Percentiles rank a stretch among this genome's conserved stretches.
These are phyloP conservation scores for Vicia villosa DNA, from an alignment of 306 rosid species.

Conservation along the genomic window DNA sequence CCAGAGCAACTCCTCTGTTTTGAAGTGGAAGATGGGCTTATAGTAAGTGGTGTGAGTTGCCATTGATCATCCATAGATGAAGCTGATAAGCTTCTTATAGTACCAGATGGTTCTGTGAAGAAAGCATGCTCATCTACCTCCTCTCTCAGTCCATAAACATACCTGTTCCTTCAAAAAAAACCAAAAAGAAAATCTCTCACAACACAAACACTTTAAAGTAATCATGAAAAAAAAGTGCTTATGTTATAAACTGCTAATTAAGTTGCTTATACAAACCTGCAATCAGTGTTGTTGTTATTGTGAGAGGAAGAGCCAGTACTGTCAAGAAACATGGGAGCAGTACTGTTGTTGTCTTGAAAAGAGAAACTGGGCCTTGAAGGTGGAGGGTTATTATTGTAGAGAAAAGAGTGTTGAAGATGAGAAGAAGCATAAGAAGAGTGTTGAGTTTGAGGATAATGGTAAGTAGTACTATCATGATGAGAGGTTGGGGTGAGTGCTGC, in stretches of 20 bases:
- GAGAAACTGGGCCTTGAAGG: conserved; percentile 47
- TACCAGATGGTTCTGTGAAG: conserved; percentile 87
- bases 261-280: conserved; percentile 53
- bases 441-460: conserved; percentile 28
- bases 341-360: conserved; percentile 58
- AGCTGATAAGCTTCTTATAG: conserved; percentile 70
- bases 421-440: conserved; percentile 30
- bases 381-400: conserved; percentile 37
- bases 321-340: conserved; percentile 63
- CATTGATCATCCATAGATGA: conserved; percentile 76
- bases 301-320: conserved; percentile 53
- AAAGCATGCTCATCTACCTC: conserved; percentile 83
- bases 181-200: neutral
- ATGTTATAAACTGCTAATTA: neutral
- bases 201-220: neutral
- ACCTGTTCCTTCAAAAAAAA: conserved; percentile 51
- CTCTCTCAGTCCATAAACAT: conserved; percentile 69
- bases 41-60: conserved; percentile 85
- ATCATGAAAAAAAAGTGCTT: neutral
- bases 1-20: conserved; percentile 69
- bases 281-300: conserved; percentile 49
- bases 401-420: conserved; percentile 46
- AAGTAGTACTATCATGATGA: conserved; percentile 36
- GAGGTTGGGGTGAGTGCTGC: conserved; percentile 48
- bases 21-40: conserved; percentile 72